phyloP scores from a whole-genome alignment of 2,329 filamentous ascomycete genomes.

The Colletotrichum ledebouriae region DNA sequence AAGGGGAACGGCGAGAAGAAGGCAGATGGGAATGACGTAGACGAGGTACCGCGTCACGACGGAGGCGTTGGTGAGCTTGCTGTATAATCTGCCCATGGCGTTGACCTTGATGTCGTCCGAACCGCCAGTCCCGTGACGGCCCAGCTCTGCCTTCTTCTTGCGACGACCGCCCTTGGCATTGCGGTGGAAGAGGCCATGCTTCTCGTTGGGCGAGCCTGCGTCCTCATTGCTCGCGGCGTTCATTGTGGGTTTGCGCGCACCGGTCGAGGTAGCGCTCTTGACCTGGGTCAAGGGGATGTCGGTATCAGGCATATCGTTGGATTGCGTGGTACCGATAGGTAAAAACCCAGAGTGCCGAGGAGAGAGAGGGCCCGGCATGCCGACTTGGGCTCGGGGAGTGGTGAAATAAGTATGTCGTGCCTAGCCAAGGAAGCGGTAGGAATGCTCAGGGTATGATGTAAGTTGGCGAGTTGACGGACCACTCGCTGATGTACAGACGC shows the following conservation, averaged over 20 bases:
- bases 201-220: slow-evolving; percentile 56
- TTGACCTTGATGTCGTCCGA: slow-evolving; percentile 70
- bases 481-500: slow-evolving; percentile 21
- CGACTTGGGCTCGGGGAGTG: slow-evolving; percentile 13
- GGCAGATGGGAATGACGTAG: slow-evolving; percentile 74
- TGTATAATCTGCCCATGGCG: slow-evolving; percentile 75
- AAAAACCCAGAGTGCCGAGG: slow-evolving; percentile 60
- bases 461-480: background rate
- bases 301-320: slow-evolving; percentile 51
- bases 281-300: slow-evolving; percentile 70
- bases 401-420: slow-evolving; percentile 3
- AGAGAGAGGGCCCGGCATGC: slow-evolving; percentile 50
- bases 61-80: slow-evolving; percentile 73
- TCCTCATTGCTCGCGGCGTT: slow-evolving; percentile 52
- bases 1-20: slow-evolving; percentile 73
- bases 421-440: slow-evolving; percentile 28
- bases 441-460: slow-evolving; percentile 19
- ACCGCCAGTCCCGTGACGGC: slow-evolving; percentile 60
- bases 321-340: slow-evolving; percentile 52
- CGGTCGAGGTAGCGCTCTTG: slow-evolving; percentile 67
- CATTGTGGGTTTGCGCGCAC: slow-evolving; percentile 63
- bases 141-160: slow-evolving; percentile 58
- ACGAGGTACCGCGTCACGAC: slow-evolving; percentile 75
- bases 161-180: slow-evolving; percentile 64
- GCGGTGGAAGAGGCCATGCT: slow-evolving; percentile 59